Evolutionary conservation across 768 basidiomycete species (phyloP), one percentile per base, ranked within the genome.

Genomic region (Mycena kentingensis): DNA sequence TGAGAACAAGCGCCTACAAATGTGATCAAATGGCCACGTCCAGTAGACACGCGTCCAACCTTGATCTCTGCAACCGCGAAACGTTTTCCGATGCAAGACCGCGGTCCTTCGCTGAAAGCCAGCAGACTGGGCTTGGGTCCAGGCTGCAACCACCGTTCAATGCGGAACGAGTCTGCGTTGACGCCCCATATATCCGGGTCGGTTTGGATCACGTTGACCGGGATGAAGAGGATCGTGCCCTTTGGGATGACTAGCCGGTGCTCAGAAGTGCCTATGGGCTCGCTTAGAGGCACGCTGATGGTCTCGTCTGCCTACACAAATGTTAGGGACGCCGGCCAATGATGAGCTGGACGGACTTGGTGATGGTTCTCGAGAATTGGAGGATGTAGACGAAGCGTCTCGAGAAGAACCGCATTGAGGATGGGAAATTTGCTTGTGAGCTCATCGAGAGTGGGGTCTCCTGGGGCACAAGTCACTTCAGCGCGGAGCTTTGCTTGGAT

Each of bases 281-380:
- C 71, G 25, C 78, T 76, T 22, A 88, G 76, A 2, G 85, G 85
- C 27, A 88, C 65, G 24, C 63, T 59, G 41, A 78, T 77, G 22
- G 78, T 82, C 54, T 79, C 71, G 5, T 73, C 70, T 19, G 84
- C 78, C 81, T 83, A 25, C 0, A 12, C 11, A 21, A 43, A 12
- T 21, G 11, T 65, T 19, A 63, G 54, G 27, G 25, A 26, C 16
- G 25, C 37, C 4, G 25, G 27, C 46, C 18, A 19, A 37, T 5
- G 38, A 16, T 10, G 34, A 19, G 18, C 34, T 11, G 18, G 37
- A 24, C 57, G 44, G 32, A 78, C 82, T 69, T 83, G 80, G 50
- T 87, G 84, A 60, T 85, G 81, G 57, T 86, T 85, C 64, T 86
- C 84, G 25, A 82, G 61, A 28, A 87, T 76, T 1, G 84, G 75